Conservation (phyloP, 345 rosid species). For the Bruguiera sexangula region DNA sequence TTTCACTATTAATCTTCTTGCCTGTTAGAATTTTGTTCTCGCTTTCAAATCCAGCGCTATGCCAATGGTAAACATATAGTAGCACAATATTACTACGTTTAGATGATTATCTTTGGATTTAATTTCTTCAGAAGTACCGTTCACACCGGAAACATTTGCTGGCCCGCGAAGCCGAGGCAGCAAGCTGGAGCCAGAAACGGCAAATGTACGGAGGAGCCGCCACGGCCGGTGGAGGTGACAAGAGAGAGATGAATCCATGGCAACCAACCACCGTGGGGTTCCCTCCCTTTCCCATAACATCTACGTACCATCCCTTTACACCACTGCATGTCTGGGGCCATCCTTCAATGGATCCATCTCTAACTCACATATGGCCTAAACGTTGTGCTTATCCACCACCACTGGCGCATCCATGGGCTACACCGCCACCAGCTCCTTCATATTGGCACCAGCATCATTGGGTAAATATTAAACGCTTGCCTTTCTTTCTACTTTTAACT, state of each 20-base stretch:
- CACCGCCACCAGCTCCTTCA: slow-evolving; percentile 33
- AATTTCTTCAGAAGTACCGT: slow-evolving; percentile 64
- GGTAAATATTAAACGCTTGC: slow-evolving; percentile 18
- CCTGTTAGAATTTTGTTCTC: no score
- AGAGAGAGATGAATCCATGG: slow-evolving; percentile 50
- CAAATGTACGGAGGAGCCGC: slow-evolving; percentile 48
- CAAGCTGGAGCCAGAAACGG: slow-evolving; percentile 68
- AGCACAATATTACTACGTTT: no score
- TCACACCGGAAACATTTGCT: slow-evolving; percentile 80
- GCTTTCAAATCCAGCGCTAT: no score
- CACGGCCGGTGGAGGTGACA: slow-evolving; percentile 35
- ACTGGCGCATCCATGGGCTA: slow-evolving; percentile 35
- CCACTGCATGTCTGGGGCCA: slow-evolving; percentile 92
- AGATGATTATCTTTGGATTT: background rate
- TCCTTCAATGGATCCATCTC: slow-evolving; percentile 48
- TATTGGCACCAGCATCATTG: slow-evolving; percentile 64
- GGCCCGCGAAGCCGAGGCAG: slow-evolving; percentile 83
- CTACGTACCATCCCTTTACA: slow-evolving; percentile 52
- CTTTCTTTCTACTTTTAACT: background rate
- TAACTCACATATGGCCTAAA: slow-evolving; percentile 66
- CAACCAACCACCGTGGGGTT: slow-evolving; percentile 69
- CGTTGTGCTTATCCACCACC: slow-evolving; percentile 38
- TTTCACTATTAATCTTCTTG: no score
- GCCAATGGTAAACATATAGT: no score
- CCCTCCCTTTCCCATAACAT: slow-evolving; percentile 58